Evolutionary conservation across 129 eudicot genomes (phyloP).

Genomic region (Centella asiatica): DNA sequence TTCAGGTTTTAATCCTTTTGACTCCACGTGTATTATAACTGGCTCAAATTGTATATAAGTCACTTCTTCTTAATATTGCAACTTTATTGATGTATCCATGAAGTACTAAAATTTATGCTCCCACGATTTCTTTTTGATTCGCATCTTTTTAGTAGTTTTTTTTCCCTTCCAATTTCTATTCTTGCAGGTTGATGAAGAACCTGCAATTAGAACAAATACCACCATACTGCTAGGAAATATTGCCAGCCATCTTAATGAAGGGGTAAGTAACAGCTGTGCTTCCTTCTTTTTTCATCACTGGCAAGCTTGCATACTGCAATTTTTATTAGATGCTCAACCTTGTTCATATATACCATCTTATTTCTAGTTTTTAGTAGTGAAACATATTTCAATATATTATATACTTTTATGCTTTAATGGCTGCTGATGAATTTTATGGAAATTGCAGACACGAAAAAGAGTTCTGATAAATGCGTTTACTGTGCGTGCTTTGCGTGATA

Average conservation of each 20-base stretch:
- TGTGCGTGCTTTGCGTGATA: conserved; percentile 95
- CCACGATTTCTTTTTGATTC: not conserved
- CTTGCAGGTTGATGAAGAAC: conserved; percentile 87
- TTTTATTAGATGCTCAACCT: not conserved
- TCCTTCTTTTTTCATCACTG: not conserved
- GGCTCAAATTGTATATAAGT: not conserved
- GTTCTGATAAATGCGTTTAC: conserved; percentile 96
- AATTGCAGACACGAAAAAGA: conserved; percentile 80
- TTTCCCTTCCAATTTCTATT: too few relatives aligned
- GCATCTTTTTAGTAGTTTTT: too few relatives aligned
- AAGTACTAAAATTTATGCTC: not conserved
- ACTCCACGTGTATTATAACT: not conserved
- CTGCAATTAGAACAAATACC: conserved; percentile 95
- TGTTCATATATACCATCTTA: not conserved
- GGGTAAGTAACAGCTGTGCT: conserved; percentile 47
- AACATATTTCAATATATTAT: conserved; percentile 3
- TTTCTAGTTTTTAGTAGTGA: not conserved
- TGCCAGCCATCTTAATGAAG: conserved; percentile 89
- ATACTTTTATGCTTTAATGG: conserved; percentile 11
- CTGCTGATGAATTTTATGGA: conserved; percentile 10
- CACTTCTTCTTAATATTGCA: not conserved
- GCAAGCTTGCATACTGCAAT: not conserved
- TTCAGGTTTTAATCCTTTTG: conserved; percentile 58
- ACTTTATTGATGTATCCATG: not conserved
- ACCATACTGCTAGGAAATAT: conserved; percentile 94